A percentile compares a stretch with the other conserved stretches of the same genome.
Evolutionary conservation across 163 green algal genomes (phyloP).

Genomic region (Dunaliella salina): DNA sequence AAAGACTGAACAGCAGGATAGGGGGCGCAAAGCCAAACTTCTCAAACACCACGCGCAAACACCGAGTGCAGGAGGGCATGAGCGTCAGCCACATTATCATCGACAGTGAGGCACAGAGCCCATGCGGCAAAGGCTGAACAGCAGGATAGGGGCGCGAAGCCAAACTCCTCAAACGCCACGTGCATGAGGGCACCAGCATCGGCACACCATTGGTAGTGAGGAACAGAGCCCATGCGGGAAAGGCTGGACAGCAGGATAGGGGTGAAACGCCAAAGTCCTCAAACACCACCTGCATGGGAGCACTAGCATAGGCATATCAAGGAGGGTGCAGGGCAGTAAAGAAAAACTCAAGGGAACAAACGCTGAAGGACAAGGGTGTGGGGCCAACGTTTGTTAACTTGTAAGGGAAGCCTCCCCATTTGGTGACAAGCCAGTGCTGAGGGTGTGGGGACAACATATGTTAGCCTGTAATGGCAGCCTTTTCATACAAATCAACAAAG

Average conservation of each 20-base stretch:
- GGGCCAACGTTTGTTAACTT: conserved; percentile 89
- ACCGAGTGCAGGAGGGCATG: too few species aligned
- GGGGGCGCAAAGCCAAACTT: too few species aligned
- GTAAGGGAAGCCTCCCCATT: too few species aligned
- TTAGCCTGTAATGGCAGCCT: too few species aligned
- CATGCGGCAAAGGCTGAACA: conserved; percentile 48
- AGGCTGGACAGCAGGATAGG: conserved; percentile 54
- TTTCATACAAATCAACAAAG: too few species aligned
- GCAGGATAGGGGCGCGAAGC: conserved; percentile 44
- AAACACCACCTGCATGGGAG: conserved; percentile 72
- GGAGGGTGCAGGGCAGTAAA: conserved; percentile 27
- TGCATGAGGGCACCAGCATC: conserved; percentile 64
- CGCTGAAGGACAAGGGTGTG: conserved; percentile 47
- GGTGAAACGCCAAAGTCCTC: conserved; percentile 81
- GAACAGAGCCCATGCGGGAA: conserved; percentile 28
- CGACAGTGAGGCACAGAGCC: conserved; percentile 29
- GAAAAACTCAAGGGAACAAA: too few species aligned
- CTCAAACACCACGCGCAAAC: too few species aligned
- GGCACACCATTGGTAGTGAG: conserved; percentile 30
- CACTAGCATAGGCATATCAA: background rate
- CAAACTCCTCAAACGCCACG: too few species aligned
- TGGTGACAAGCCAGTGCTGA: too few species aligned
- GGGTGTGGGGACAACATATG: too few species aligned
- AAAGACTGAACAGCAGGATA: too few species aligned
- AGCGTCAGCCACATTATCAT: too few species aligned